Conservation (phyloP, 129 eudicot species). For the Flaveria linearis region DNA sequence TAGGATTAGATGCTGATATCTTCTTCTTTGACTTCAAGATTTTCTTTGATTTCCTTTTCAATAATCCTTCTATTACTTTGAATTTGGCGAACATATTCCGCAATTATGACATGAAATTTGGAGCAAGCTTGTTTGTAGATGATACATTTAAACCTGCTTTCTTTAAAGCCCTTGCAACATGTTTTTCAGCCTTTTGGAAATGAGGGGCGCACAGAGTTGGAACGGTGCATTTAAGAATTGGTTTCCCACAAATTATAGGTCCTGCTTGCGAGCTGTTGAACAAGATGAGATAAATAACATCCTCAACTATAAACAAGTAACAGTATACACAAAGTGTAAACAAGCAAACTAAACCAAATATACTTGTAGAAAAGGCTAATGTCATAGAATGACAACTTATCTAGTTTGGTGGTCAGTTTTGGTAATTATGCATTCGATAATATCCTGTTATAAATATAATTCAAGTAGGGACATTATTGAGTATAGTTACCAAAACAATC, state of each 20-base stretch:
- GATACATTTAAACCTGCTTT: slow-evolving; percentile 62
- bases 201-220: slow-evolving; percentile 72
- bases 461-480: not conserved
- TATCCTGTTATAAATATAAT: not conserved
- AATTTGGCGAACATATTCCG: slow-evolving; percentile 65
- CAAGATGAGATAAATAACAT: slow-evolving; percentile 4
- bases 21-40: slow-evolving; percentile 45
- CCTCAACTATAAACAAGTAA: not conserved
- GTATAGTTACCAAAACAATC: not conserved
- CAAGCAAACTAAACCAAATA: slow-evolving; percentile 2
- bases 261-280: slow-evolving; percentile 68
- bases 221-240: slow-evolving; percentile 61
- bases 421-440: not conserved
- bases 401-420: not conserved
- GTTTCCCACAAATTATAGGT: slow-evolving; percentile 72
- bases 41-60: slow-evolving; percentile 41
- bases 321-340: not conserved
- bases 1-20: slow-evolving; percentile 43
- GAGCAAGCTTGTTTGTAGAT: slow-evolving; percentile 65
- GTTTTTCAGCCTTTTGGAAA: slow-evolving; percentile 67
- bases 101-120: slow-evolving; percentile 67
- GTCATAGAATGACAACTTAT: not conserved
- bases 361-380: not conserved
- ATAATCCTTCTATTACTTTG: slow-evolving; percentile 64
- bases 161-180: slow-evolving; percentile 66